Percentiles rank a stretch among this genome's conserved stretches.
Evolutionary conservation across 1,284 basidiomycete genomes (phyloP).

Genomic region (Amylostereum areolatum): DNA sequence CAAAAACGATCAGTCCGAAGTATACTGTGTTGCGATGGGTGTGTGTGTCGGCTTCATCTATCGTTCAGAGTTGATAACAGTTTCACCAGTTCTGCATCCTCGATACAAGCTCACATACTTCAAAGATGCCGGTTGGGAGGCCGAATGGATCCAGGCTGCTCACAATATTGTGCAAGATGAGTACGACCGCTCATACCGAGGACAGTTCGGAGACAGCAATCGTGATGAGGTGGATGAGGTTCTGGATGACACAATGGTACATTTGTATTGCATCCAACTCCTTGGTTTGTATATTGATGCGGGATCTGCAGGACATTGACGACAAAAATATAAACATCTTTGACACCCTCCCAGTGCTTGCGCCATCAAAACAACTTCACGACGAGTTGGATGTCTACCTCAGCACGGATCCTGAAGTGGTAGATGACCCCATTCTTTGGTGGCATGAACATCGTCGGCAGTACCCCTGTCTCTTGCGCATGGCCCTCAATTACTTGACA

Average conservation of each 20-base stretch:
- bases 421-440: conserved; percentile 21
- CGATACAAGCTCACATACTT: conserved; percentile 26
- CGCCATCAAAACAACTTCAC: no score
- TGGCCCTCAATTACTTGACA: conserved; percentile 24
- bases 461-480: conserved; percentile 22
- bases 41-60: conserved; percentile 1
- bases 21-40: conserved; percentile 24
- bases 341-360: no score
- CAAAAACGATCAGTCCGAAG: conserved; percentile 17
- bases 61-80: background rate
- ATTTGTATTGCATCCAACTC: no score
- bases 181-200: conserved; percentile 6
- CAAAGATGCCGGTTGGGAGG: conserved; percentile 17
- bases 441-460: conserved; percentile 18
- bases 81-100: conserved; percentile 24
- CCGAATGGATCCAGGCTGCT: conserved; percentile 21
- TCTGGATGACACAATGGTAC: background rate
- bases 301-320: no score
- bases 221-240: background rate
- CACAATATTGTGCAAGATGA: conserved; percentile 10
- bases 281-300: no score
- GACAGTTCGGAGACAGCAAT: background rate
- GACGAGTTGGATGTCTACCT: no score
- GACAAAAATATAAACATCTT: no score
- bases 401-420: no score